Evolutionary conservation across 176 grass and related monocot genomes (phyloP).

Genomic region (Bothriochloa decipiens): DNA sequence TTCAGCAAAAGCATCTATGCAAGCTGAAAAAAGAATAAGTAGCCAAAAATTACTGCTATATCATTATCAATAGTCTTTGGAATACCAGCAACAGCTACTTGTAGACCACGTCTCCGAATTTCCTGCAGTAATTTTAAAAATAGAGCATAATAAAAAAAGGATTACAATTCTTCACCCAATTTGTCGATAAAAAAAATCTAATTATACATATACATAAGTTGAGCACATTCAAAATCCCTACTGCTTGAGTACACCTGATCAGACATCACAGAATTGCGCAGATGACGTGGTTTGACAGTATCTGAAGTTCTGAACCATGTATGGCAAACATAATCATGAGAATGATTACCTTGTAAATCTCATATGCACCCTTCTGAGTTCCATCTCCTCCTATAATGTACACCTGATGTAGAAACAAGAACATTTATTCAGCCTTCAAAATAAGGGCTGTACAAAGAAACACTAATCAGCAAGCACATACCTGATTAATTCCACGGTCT

Average conservation of each 20-base stretch:
- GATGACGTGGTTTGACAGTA: neutral
- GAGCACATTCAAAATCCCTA: neutral
- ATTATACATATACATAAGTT: neutral
- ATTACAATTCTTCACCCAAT: neutral
- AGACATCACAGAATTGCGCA: neutral
- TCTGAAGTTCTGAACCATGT: too few species aligned
- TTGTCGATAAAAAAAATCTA: neutral
- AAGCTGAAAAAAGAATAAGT: neutral
- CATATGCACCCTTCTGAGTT: conserved; percentile 90
- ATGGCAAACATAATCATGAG: neutral
- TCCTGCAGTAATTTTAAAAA: conserved; percentile 59
- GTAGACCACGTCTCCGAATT: conserved; percentile 74
- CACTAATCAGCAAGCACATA: conserved; percentile 34
- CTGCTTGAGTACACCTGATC: neutral
- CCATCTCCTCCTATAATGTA: conserved; percentile 97
- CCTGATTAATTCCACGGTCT: conserved; percentile 98
- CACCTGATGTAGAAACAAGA: conserved; percentile 52
- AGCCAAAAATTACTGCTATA: conserved; percentile 74
- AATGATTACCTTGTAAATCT: conserved; percentile 83
- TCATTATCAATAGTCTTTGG: conserved; percentile 99
- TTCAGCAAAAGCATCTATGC: conserved; percentile 5
- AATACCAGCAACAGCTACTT: conserved; percentile 82
- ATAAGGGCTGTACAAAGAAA: neutral
- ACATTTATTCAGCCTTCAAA: conserved; percentile 26
- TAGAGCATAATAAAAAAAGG: neutral